Evolutionary conservation across 202 grass and related monocot genomes (phyloP), one percentile per base, ranked within the genome.

Genomic region (Sporobolus alterniflorus): DNA sequence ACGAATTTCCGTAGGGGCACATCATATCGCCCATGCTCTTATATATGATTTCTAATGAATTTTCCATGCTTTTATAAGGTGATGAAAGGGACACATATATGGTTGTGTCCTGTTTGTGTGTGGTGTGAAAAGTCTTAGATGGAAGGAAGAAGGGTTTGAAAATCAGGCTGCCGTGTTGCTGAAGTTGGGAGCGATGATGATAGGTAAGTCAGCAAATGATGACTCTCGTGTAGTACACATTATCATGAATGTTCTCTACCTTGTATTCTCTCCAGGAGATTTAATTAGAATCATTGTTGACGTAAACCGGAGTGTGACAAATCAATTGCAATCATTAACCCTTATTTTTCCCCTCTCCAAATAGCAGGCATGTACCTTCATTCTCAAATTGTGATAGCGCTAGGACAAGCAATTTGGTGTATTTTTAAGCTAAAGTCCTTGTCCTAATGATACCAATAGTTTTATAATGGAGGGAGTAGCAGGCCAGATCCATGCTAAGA

Each of bases 81-180:
- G 15, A 1, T 8, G 76, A 79, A 21, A 40, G 33, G 32, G 52
- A 75, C 52, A 59, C 25, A 31, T 49, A 15, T 64, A 64, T 2
- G 57, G 40, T 36, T 64, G 26, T n/a, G 61, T 25, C n/a, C 25
- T 50, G 44, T 20, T 50, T 28, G 15, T 8, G 76, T 50, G 40
- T 71, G 31, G 7, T 17, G 5, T 41, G 80, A 65, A 65, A 74
- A 74, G 56, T 74, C 44, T 22, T 54, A 57, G 42, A 78, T 78
- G 43, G 20, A 39, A 66, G 26, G 44, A 66, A 50, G 3, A 78
- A 40, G 74, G 44, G 17, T 5, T 51, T 59, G 41, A 55, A 69
- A 69, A 32, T 42, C 30, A 54, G 29, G 31, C 21, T 49, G 21
- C 11, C 59, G 71, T 83, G 60, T 41, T 26, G 34, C 11, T 20